phyloP scores from a whole-genome alignment of 2,329 filamentous ascomycete species.

The Parasarocladium wereldwijsianum region DNA sequence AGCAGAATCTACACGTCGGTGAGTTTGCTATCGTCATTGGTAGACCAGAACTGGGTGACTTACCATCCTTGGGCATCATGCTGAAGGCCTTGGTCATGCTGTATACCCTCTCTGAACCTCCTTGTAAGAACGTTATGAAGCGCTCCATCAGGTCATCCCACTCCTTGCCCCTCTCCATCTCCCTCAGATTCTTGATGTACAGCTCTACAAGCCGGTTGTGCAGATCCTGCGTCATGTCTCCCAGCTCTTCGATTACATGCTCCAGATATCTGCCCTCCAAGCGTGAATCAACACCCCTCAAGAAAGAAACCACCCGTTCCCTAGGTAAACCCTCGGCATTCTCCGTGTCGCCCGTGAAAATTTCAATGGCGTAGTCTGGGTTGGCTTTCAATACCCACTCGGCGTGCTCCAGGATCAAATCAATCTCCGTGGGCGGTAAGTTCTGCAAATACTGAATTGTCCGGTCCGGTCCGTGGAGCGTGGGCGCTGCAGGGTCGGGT shows the following conservation, averaged over 20 bases:
- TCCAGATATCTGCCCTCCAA: slow-evolving; percentile 77
- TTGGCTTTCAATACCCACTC: slow-evolving; percentile 70
- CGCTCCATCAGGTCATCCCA: slow-evolving; percentile 47
- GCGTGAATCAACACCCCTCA: slow-evolving; percentile 51
- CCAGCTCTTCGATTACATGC: slow-evolving; percentile 77
- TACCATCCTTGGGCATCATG: slow-evolving; percentile 67
- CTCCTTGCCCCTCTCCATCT: slow-evolving; percentile 27
- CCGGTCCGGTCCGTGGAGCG: slow-evolving; percentile 64
- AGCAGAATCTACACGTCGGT: slow-evolving; percentile 44
- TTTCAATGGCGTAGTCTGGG: slow-evolving; percentile 69
- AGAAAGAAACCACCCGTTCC: slow-evolving; percentile 57
- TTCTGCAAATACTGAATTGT: slow-evolving; percentile 86
- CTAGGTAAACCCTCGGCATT: slow-evolving; percentile 85
- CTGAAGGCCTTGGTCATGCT: slow-evolving; percentile 64
- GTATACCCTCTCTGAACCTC: too few species aligned
- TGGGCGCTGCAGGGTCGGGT: slow-evolving; percentile 33
- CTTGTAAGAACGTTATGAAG: slow-evolving; percentile 63
- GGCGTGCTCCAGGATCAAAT: slow-evolving; percentile 81
- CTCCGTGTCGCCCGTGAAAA: slow-evolving; percentile 86
- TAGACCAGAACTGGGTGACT: slow-evolving; percentile 12
- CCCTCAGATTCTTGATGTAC: slow-evolving; percentile 41
- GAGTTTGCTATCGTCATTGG: slow-evolving; percentile 4
- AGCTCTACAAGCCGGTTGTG: slow-evolving; percentile 73
- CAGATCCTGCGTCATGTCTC: slow-evolving; percentile 71
- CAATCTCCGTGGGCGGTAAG: slow-evolving; percentile 72